Evolutionary conservation across 768 basidiomycete species (phyloP).

Genomic region (Pulveroboletus sp.): DNA sequence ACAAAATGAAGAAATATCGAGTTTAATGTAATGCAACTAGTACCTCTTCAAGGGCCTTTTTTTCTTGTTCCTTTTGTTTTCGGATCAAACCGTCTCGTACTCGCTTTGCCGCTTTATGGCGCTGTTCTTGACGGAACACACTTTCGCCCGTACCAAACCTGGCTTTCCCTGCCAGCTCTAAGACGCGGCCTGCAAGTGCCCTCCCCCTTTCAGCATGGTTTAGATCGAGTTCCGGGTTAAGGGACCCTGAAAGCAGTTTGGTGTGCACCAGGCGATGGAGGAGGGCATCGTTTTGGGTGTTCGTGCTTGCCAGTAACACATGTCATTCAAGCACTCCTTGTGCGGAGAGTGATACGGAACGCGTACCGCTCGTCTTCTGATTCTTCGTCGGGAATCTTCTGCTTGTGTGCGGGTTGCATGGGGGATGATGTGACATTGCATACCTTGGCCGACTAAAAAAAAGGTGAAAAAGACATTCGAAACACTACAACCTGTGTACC

Average conservation of each 20-base stretch:
- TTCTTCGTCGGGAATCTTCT: slow-evolving; percentile 32
- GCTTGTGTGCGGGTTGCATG: slow-evolving; percentile 19
- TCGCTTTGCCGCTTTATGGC: slow-evolving; percentile 64
- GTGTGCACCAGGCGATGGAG: slow-evolving; percentile 81
- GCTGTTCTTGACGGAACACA: slow-evolving; percentile 55
- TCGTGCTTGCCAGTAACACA: slow-evolving; percentile 46
- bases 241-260: slow-evolving; percentile 68
- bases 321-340: neutral
- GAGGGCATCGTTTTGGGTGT: slow-evolving; percentile 71
- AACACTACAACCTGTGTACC: slow-evolving; percentile 39
- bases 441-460: slow-evolving; percentile 70
- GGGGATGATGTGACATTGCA: slow-evolving; percentile 43
- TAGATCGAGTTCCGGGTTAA: slow-evolving; percentile 56
- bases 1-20: slow-evolving; percentile 5
- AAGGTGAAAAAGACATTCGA: neutral
- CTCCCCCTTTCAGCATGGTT: slow-evolving; percentile 66
- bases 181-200: slow-evolving; percentile 71
- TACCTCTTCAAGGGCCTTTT: slow-evolving; percentile 67
- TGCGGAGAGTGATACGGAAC: neutral
- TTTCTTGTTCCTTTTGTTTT: slow-evolving; percentile 56
- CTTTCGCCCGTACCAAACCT: slow-evolving; percentile 76
- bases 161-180: slow-evolving; percentile 64
- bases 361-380: slow-evolving; percentile 56
- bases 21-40: slow-evolving; percentile 1
- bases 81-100: slow-evolving; percentile 65